Percentiles rank a stretch among this genome's conserved stretches.
These are phyloP conservation scores for Curvularia sp. DNA, from an alignment of 2,329 filamentous ascomycete species.

Conservation along the genomic window DNA sequence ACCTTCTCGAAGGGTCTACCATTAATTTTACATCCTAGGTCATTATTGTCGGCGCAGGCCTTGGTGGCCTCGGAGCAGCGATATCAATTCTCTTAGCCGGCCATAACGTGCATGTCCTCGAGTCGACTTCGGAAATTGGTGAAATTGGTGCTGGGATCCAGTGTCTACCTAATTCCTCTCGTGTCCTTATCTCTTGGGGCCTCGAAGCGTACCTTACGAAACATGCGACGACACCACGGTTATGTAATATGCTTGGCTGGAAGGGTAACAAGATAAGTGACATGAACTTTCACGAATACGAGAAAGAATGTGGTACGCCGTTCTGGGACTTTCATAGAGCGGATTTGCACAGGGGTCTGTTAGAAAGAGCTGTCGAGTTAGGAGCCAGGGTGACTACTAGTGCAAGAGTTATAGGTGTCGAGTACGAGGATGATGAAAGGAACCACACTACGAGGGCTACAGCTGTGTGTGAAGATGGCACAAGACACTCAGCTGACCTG, in stretches of 20 bases:
- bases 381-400: slow-evolving; percentile 57
- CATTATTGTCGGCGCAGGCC: slow-evolving; percentile 63
- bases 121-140: slow-evolving; percentile 56
- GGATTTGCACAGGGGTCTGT: slow-evolving; percentile 58
- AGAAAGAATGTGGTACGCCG: slow-evolving; percentile 48
- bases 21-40: slow-evolving; percentile 37
- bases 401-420: slow-evolving; percentile 54
- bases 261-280: slow-evolving; percentile 58
- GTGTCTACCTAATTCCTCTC: slow-evolving; percentile 57
- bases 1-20: not conserved
- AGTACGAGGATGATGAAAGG: slow-evolving; percentile 28
- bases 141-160: slow-evolving; percentile 62
- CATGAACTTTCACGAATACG: slow-evolving; percentile 57
- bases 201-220: slow-evolving; percentile 53
- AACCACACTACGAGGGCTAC: slow-evolving; percentile 49
- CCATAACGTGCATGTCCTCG: slow-evolving; percentile 58
- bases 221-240: slow-evolving; percentile 53
- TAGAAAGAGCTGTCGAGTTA: slow-evolving; percentile 57
- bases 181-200: slow-evolving; percentile 59
- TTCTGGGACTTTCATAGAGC: slow-evolving; percentile 65
- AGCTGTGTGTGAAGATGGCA: slow-evolving; percentile 51
- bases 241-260: slow-evolving; percentile 61
- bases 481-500: slow-evolving; percentile 51
- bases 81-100: slow-evolving; percentile 57
- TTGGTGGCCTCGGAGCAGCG: slow-evolving; percentile 62